These are phyloP conservation scores for Ogataea pini DNA, from an alignment of 805 yeast species.

Conservation along the genomic window DNA sequence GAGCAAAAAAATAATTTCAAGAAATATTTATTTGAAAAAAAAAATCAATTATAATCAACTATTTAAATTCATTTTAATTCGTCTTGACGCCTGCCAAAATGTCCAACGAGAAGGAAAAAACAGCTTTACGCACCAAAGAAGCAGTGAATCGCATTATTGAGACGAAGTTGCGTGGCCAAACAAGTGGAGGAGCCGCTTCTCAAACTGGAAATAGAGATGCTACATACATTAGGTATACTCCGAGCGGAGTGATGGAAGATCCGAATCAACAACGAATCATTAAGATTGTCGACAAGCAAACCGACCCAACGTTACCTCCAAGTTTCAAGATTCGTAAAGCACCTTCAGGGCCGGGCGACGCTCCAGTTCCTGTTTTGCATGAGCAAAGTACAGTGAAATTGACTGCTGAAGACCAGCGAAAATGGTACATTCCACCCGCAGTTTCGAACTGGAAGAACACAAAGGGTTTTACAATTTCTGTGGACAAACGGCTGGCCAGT, in stretches of 20 bases:
- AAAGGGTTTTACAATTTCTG: constrained; percentile 78
- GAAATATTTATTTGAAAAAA: neutral
- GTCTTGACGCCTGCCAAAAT: no score
- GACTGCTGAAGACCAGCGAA: constrained; percentile 69
- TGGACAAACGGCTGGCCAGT: constrained; percentile 74
- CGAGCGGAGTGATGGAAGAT: constrained; percentile 36
- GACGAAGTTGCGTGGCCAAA: constrained; percentile 41
- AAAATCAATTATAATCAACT: no score
- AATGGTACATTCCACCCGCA: constrained; percentile 89
- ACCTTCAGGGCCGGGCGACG: constrained; percentile 60
- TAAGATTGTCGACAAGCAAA: constrained; percentile 63
- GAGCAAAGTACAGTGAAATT: constrained; percentile 52
- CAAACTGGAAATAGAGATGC: constrained; percentile 30
- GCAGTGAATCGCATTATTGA: constrained; percentile 55
- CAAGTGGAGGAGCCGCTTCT: constrained; percentile 17
- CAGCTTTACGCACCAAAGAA: constrained; percentile 55
- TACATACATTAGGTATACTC: constrained; percentile 47
- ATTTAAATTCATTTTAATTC: neutral
- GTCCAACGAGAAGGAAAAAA: constrained; percentile 26
- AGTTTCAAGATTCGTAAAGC: constrained; percentile 71
- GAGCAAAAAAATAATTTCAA: neutral
- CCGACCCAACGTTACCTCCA: constrained; percentile 88
- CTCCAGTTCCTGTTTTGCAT: constrained; percentile 65
- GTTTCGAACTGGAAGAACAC: constrained; percentile 96
- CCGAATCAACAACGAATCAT: constrained; percentile 46